Evolutionary conservation across 1,139 yeast genomes (phyloP).

Genomic region (Lodderomyces pseudojiufengensis): DNA sequence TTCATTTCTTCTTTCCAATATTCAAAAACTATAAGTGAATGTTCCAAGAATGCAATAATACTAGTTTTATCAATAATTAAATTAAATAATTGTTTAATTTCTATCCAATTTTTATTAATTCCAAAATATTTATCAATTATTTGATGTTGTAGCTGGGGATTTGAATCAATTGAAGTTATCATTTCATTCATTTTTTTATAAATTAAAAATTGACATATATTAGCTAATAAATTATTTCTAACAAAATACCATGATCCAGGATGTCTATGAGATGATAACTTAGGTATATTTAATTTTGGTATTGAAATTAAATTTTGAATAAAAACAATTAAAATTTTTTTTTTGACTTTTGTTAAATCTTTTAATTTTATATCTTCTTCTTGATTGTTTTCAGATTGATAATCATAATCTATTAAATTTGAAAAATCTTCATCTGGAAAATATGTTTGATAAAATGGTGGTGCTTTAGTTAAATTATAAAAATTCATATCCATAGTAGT

Average conservation of each 20-base stretch:
- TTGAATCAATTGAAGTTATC: constrained; percentile 11
- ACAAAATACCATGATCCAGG: constrained; percentile 43
- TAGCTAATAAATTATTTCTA: constrained; percentile 38
- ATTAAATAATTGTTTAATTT: background rate
- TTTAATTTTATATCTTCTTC: constrained; percentile 17
- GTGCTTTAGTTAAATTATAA: constrained; percentile 28
- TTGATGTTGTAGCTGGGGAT: no score
- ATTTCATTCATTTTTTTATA: constrained; percentile 30
- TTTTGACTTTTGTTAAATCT: constrained; percentile 19
- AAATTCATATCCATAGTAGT: constrained; percentile 19
- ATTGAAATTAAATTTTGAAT: constrained; percentile 25
- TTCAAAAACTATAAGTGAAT: constrained; percentile 28
- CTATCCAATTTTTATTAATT: background rate
- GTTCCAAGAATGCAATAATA: constrained; percentile 27
- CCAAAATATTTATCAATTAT: no score
- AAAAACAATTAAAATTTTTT: constrained; percentile 23
- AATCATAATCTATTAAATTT: constrained; percentile 20
- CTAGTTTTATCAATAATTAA: constrained; percentile 15
- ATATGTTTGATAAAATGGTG: constrained; percentile 25
- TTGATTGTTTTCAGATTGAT: no score
- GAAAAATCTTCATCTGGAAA: constrained; percentile 35
- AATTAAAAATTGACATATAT: constrained; percentile 36
- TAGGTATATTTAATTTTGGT: constrained; percentile 36
- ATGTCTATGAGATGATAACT: constrained; percentile 37
- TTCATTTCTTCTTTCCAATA: constrained; percentile 38